These are phyloP conservation scores for Neospermospora avenae DNA, from an alignment of 2,329 filamentous ascomycete genomes.

Conservation along the genomic window DNA sequence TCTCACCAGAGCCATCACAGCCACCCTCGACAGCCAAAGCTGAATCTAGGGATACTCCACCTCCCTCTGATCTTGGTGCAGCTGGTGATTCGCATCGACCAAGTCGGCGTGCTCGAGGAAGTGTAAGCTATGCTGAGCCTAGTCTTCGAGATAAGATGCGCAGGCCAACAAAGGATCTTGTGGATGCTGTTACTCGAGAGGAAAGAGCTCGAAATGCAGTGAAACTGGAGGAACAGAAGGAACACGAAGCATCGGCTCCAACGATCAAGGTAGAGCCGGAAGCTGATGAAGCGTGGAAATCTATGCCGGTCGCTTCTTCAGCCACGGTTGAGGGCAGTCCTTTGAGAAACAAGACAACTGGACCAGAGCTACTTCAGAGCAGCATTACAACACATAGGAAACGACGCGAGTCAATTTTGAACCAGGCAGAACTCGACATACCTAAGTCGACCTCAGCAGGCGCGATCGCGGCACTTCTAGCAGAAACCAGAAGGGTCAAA, in stretches of 20 bases:
- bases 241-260: constrained; percentile 4
- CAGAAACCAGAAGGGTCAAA: constrained; percentile 30
- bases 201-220: constrained; percentile 43
- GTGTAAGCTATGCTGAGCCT: constrained; percentile 79
- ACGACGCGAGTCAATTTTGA: constrained; percentile 33
- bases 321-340: constrained; percentile 33
- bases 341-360: constrained; percentile 27
- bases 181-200: constrained; percentile 70
- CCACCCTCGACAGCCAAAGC: constrained; percentile 33
- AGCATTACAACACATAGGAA: constrained; percentile 34
- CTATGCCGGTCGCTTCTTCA: constrained; percentile 26
- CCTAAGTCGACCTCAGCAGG: constrained; percentile 23
- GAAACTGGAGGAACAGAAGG: constrained; percentile 27
- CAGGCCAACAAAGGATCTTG: constrained; percentile 70
- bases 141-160: constrained; percentile 82
- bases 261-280: constrained; percentile 33
- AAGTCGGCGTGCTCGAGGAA: constrained; percentile 62
- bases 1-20: constrained; percentile 49
- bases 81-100: constrained; percentile 58
- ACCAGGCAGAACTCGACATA: constrained; percentile 24
- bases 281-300: constrained; percentile 33
- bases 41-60: constrained; percentile 52
- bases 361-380: constrained; percentile 24
- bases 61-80: constrained; percentile 54
- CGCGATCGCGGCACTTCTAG: constrained; percentile 32